Conservation (phyloP, 106 monocot genomes). For the Allium fistulosum region DNA sequence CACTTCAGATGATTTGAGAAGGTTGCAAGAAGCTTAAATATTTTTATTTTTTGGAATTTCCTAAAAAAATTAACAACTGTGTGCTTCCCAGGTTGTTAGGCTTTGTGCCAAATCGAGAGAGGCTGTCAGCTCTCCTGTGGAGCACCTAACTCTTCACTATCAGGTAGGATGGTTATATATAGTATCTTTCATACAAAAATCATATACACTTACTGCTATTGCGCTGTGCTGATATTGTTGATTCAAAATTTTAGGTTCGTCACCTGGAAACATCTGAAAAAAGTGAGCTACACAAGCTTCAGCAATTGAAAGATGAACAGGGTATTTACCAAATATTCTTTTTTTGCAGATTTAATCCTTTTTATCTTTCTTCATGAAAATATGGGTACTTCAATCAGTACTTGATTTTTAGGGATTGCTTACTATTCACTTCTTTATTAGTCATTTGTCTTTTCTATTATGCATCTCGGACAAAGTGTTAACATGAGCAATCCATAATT, state of each 20-base stretch:
- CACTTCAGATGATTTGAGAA: too few species aligned
- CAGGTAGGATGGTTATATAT: constrained; percentile 45
- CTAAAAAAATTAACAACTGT: not conserved
- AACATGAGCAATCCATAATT: too few species aligned
- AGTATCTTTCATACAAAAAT: not conserved
- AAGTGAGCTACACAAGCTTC: constrained; percentile 96
- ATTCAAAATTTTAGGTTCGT: constrained; percentile 48
- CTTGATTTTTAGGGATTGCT: too few species aligned
- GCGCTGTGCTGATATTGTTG: not conserved
- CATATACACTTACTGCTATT: not conserved
- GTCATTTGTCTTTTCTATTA: too few species aligned
- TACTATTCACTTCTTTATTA: too few species aligned
- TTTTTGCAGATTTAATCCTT: not conserved
- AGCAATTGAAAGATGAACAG: constrained; percentile 94
- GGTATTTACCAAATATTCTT: constrained; percentile 22
- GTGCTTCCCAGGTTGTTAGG: constrained; percentile 73
- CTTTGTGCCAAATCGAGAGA: constrained; percentile 99
- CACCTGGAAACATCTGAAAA: constrained; percentile 98
- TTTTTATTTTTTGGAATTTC: too few species aligned
- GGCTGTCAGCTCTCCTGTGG: constrained; percentile 96
- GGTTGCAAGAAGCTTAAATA: too few species aligned
- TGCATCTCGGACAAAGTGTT: too few species aligned
- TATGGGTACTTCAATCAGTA: too few species aligned
- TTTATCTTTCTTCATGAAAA: not conserved
- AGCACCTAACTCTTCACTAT: constrained; percentile 98